Conservation (phyloP, 2,329 filamentous ascomycete species). For the Stagonosporopsis rhizophila region DNA sequence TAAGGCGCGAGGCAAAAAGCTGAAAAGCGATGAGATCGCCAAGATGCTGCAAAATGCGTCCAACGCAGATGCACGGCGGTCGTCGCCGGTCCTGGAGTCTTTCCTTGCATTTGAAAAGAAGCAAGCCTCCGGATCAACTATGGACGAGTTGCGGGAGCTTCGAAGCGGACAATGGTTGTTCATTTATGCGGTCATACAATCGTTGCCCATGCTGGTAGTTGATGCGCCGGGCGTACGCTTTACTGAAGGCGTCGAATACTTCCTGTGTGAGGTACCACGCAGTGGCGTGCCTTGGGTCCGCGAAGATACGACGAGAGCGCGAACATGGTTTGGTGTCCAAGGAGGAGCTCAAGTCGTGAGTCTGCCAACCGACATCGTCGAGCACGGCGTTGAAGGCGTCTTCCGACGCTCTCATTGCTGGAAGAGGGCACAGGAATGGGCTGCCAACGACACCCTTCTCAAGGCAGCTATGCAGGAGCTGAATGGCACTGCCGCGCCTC, state of each 20-base stretch:
- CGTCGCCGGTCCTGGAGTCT: constrained; percentile 69
- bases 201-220: constrained; percentile 77
- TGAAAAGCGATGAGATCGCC: constrained; percentile 80
- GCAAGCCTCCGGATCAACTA: constrained; percentile 68
- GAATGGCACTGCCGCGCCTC: constrained; percentile 36
- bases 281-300: constrained; percentile 77
- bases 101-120: constrained; percentile 76
- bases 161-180: constrained; percentile 83
- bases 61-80: constrained; percentile 73
- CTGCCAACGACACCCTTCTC: constrained; percentile 47
- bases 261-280: constrained; percentile 77
- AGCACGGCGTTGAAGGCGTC: constrained; percentile 71
- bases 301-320: constrained; percentile 62
- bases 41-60: constrained; percentile 81
- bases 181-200: constrained; percentile 78
- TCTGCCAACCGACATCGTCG: constrained; percentile 68
- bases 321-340: constrained; percentile 77
- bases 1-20: constrained; percentile 72
- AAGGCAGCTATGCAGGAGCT: constrained; percentile 47
- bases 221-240: constrained; percentile 74
- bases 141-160: constrained; percentile 73
- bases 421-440: constrained; percentile 69
- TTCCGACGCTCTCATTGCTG: constrained; percentile 75
- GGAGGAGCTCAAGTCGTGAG: constrained; percentile 69
- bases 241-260: constrained; percentile 79